Percentiles rank a stretch among this genome's conserved stretches.
These are phyloP conservation scores for Candida vartiovaarae DNA, from an alignment of 805 yeast genomes.

Conservation along the genomic window DNA sequence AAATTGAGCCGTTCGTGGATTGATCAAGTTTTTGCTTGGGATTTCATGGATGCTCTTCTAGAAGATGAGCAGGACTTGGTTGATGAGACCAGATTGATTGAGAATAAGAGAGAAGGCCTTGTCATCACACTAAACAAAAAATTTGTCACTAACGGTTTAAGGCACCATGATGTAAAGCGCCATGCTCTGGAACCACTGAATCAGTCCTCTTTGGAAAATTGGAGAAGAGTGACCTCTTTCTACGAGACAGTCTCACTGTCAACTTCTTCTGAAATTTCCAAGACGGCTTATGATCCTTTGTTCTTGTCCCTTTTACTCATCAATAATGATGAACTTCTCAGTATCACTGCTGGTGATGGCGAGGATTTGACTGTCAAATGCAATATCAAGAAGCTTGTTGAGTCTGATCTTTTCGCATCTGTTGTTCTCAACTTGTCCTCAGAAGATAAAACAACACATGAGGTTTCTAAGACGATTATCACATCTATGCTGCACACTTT, in stretches of 20 bases:
- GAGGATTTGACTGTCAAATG: slow-evolving; percentile 26
- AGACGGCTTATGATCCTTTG: slow-evolving; percentile 55
- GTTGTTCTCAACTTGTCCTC: slow-evolving; percentile 41
- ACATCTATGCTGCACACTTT: slow-evolving; percentile 37
- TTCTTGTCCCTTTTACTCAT: slow-evolving; percentile 56
- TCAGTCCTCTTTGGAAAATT: slow-evolving; percentile 10
- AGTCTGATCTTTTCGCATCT: slow-evolving; percentile 47
- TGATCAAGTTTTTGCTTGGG: slow-evolving; percentile 58
- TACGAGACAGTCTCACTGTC: slow-evolving; percentile 18
- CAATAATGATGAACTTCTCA: slow-evolving; percentile 59
- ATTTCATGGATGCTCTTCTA: slow-evolving; percentile 35
- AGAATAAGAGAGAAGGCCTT: slow-evolving; percentile 39
- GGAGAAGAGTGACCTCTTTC: slow-evolving; percentile 26
- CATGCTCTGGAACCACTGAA: slow-evolving; percentile 24
- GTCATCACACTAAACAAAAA: slow-evolving; percentile 44
- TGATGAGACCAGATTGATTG: slow-evolving; percentile 41
- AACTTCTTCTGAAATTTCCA: slow-evolving; percentile 18
- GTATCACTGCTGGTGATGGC: slow-evolving; percentile 25
- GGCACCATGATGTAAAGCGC: slow-evolving; percentile 25
- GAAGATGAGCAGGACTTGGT: slow-evolving; percentile 39
- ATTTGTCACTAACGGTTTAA: slow-evolving; percentile 42
- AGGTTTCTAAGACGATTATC: slow-evolving; percentile 38
- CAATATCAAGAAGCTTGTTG: slow-evolving; percentile 50
- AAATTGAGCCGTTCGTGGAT: slow-evolving; percentile 54
- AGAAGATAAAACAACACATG: slow-evolving; percentile 19